Evolutionary conservation across 345 rosid genomes (phyloP), one percentile per base, ranked within the genome.

Genomic region (Dimocarpus longan): DNA sequence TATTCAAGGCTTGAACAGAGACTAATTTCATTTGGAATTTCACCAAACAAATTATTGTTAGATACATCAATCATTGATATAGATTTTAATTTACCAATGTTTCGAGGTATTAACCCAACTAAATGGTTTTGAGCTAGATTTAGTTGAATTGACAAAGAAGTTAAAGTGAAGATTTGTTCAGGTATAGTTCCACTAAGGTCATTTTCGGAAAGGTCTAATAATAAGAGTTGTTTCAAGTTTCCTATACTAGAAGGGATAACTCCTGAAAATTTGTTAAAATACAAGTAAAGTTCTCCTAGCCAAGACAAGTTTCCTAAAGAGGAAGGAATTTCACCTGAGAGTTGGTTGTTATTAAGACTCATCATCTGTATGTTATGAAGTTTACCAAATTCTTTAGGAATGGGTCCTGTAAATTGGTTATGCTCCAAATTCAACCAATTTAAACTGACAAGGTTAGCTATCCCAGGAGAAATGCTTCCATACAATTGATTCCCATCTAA

Each of bases 161-260:
- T 44, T 59, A 80, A 4, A 11, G 52, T 8, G 18, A 72, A 72
- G 42, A 72, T 32, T 39, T 39, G 66, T 21, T 39, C 52, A 3
- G 87, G 87, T 42, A 84, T 75, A 19, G n/a, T 15, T 5, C 87
- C 87, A 10, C n/a, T 62, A 8, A 84, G 74, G 13, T 64, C 42
- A 65, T 84, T 86, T 21, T 65, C 19, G 9, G 40, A 76, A 42
- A 87, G 76, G 16, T 78, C 13, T 0, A 80, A 8, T 5, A 1
- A 3, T 11, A 10, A 3, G 37, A 84, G 48, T 1, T 12, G 52
- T 39, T 59, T 60, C 64, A 75, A 73, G 9, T 52, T 65, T 10
- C 81, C 81, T 0, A 83, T 5, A 52, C 74, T 64, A 0, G 50
- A 24, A 71, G 86, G 84, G n/a, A 87, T 72, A 0, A 0, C 50